Percentiles rank a stretch among this genome's conserved stretches.
Evolutionary conservation across 1,284 basidiomycete species (phyloP).

Genomic region (Naganishia sp.): DNA sequence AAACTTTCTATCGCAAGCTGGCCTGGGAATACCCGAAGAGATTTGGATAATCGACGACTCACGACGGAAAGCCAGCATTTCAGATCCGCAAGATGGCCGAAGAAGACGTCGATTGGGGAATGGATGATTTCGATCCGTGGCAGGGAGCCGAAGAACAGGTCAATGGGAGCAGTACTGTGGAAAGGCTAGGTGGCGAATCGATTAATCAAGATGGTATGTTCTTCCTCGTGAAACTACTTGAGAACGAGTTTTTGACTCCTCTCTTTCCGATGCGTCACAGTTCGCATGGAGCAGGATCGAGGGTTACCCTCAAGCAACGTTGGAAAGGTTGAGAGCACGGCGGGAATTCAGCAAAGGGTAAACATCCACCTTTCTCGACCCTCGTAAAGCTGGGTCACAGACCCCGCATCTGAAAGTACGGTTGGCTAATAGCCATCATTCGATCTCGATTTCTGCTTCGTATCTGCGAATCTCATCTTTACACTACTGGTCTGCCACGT

Average conservation of each 20-base stretch:
- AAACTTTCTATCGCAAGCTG: neutral
- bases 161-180: too few relatives aligned
- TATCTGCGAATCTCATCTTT: neutral
- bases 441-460: conserved; percentile 11
- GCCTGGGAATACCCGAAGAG: neutral
- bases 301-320: neutral
- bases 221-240: too few relatives aligned
- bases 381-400: conserved; percentile 3
- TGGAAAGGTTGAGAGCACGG: conserved; percentile 1
- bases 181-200: too few relatives aligned
- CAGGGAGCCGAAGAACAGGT: conserved; percentile 19
- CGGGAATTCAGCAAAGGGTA: conserved; percentile 27
- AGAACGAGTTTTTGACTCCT: too few relatives aligned
- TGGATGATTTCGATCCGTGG: conserved; percentile 28
- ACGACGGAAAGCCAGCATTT: too few relatives aligned
- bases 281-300: conserved; percentile 2
- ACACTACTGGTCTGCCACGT: neutral
- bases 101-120: conserved; percentile 26
- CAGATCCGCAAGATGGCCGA: conserved; percentile 5
- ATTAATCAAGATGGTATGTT: conserved; percentile 9
- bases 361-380: conserved; percentile 20
- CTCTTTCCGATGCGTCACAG: neutral
- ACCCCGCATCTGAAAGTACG: neutral
- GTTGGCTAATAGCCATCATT: conserved; percentile 28
- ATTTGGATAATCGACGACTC: too few relatives aligned